These are phyloP conservation scores for Lipomyces lipofer DNA, from an alignment of 805 yeast genomes.

Conservation along the genomic window DNA sequence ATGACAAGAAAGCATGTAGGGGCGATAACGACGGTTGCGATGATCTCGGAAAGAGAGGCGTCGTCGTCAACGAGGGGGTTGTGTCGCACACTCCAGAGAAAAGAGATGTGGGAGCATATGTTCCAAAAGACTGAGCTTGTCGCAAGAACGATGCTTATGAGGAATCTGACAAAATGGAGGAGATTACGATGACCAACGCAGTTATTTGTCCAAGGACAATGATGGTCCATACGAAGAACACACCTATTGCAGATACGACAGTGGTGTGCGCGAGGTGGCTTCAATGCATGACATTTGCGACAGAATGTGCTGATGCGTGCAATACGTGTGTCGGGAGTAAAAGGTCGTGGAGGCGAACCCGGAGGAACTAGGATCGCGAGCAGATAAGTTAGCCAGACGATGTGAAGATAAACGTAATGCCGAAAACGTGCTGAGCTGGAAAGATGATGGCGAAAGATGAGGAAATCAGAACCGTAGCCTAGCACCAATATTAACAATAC, in stretches of 20 bases:
- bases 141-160: conserved; percentile 56
- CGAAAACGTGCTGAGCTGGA: conserved; percentile 44
- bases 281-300: conserved; percentile 64
- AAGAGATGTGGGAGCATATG: conserved; percentile 44
- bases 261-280: conserved; percentile 85
- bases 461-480: conserved; percentile 63
- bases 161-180: conserved; percentile 78
- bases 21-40: conserved; percentile 54
- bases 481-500: conserved; percentile 53
- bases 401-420: conserved; percentile 50
- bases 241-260: conserved; percentile 69
- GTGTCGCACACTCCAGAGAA: conserved; percentile 45
- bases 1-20: conserved; percentile 62
- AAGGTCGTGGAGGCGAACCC: conserved; percentile 61
- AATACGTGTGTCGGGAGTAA: conserved; percentile 51
- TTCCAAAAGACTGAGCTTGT: conserved; percentile 45
- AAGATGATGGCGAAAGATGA: conserved; percentile 52
- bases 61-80: conserved; percentile 41
- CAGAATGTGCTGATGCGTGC: conserved; percentile 48
- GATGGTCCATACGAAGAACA: conserved; percentile 90
- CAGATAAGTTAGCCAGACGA: conserved; percentile 74
- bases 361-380: conserved; percentile 68
- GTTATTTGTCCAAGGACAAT: conserved; percentile 90
- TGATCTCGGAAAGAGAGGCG: conserved; percentile 64
- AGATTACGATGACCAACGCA: conserved; percentile 80